Percentiles rank a stretch among this genome's conserved stretches.
Conservation (phyloP, 116 monocot species). For the Papilionanthe hybrid region DNA sequence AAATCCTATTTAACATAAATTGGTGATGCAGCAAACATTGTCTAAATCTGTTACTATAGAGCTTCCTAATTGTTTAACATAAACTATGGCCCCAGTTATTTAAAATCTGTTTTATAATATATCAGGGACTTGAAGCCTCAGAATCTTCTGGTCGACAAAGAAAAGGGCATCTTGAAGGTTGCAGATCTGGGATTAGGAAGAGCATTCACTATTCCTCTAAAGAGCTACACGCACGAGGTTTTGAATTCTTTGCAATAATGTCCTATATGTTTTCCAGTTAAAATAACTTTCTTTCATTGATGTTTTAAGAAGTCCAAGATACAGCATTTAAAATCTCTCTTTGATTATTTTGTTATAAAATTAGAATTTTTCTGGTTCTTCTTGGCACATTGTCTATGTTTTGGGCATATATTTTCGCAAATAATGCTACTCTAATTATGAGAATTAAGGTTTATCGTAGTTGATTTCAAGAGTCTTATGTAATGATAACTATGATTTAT, state of each 20-base stretch:
- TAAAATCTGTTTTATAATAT: neutral
- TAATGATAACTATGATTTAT: neutral
- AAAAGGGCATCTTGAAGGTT: slow-evolving; percentile 90
- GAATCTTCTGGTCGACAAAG: slow-evolving; percentile 92
- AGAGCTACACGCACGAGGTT: slow-evolving; percentile 98
- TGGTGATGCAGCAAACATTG: too few relatives aligned
- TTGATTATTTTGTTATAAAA: too few relatives aligned
- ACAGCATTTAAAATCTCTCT: neutral
- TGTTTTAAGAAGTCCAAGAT: neutral
- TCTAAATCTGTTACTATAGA: too few relatives aligned
- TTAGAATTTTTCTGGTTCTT: too few relatives aligned
- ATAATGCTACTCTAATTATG: too few relatives aligned
- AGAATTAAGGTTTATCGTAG: too few relatives aligned
- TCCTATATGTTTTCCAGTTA: neutral
- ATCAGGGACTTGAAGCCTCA: slow-evolving; percentile 92
- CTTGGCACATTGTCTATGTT: too few relatives aligned
- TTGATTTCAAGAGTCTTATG: neutral
- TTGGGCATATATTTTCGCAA: too few relatives aligned
- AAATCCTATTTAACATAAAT: too few relatives aligned
- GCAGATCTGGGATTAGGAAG: slow-evolving; percentile 98
- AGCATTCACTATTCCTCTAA: slow-evolving; percentile 81
- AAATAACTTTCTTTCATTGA: neutral
- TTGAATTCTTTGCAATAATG: neutral
- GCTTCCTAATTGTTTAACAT: neutral
- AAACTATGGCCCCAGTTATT: neutral